A percentile compares a stretch with the other conserved stretches of the same genome.
These are phyloP conservation scores for Ophiostoma angusticollis DNA, from an alignment of 2,329 filamentous ascomycete species.

Conservation along the genomic window DNA sequence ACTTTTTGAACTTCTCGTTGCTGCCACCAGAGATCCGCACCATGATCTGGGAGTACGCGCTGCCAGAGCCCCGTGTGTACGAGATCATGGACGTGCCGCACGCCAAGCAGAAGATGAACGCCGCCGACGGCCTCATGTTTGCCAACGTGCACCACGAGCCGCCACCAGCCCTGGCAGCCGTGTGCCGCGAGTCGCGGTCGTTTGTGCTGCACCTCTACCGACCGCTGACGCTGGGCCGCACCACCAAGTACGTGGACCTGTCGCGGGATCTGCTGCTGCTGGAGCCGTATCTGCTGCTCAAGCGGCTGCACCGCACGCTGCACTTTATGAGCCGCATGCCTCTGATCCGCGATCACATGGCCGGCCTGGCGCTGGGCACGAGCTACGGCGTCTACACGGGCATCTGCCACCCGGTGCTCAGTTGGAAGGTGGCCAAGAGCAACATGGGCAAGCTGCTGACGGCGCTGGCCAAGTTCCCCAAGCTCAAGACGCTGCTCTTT, in stretches of 20 bases:
- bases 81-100: slow-evolving; percentile 34
- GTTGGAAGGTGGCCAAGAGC: slow-evolving; percentile 30
- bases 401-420: slow-evolving; percentile 32
- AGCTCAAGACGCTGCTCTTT: slow-evolving; percentile 29
- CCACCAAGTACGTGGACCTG: slow-evolving; percentile 35
- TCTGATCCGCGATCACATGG: slow-evolving; percentile 27
- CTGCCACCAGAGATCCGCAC: slow-evolving; percentile 32
- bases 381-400: slow-evolving; percentile 32
- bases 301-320: slow-evolving; percentile 32
- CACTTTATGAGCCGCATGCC: slow-evolving; percentile 34
- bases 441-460: slow-evolving; percentile 31
- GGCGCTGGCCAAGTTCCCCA: slow-evolving; percentile 27
- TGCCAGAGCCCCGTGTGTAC: slow-evolving; percentile 32
- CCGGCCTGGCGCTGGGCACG: slow-evolving; percentile 31
- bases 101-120: slow-evolving; percentile 25
- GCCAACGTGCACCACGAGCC: slow-evolving; percentile 33
- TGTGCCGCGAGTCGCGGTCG: slow-evolving; percentile 31
- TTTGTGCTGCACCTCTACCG: slow-evolving; percentile 31
- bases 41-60: slow-evolving; percentile 32
- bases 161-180: slow-evolving; percentile 29
- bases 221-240: slow-evolving; percentile 29
- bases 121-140: slow-evolving; percentile 32
- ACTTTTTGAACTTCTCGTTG: slow-evolving; percentile 19
- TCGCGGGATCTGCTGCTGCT: slow-evolving; percentile 32
- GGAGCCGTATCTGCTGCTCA: slow-evolving; percentile 35